Evolutionary conservation across 495 filamentous ascomycete species (phyloP).

Genomic region (Parathielavia hyrcaniae): DNA sequence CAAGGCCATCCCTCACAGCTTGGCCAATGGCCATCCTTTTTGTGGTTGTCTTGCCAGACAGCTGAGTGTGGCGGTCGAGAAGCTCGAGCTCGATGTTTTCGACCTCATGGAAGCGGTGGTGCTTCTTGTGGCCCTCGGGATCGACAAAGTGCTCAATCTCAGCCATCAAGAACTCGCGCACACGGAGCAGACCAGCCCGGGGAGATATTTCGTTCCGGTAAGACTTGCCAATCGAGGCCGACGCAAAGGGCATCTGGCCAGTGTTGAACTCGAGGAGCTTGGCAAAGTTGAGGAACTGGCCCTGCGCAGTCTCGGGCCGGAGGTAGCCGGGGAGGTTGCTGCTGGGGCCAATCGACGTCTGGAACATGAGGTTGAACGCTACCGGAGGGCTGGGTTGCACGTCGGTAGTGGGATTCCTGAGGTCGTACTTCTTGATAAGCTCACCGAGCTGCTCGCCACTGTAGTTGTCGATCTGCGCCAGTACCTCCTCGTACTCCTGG

Average conservation of each 20-base stretch:
- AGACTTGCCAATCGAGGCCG: slow-evolving; percentile 70
- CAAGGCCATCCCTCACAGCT: slow-evolving; percentile 59
- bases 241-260: slow-evolving; percentile 67
- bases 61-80: slow-evolving; percentile 65
- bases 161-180: slow-evolving; percentile 77
- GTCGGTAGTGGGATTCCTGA: slow-evolving; percentile 59
- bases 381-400: slow-evolving; percentile 56
- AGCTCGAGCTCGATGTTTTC: slow-evolving; percentile 60
- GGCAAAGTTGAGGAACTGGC: slow-evolving; percentile 67
- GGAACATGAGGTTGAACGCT: slow-evolving; percentile 76
- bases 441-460: slow-evolving; percentile 61
- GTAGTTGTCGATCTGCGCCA: slow-evolving; percentile 75
- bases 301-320: slow-evolving; percentile 69
- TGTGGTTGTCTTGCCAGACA: slow-evolving; percentile 59
- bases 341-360: slow-evolving; percentile 65
- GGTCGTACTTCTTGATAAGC: slow-evolving; percentile 64
- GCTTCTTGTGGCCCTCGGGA: slow-evolving; percentile 62
- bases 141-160: slow-evolving; percentile 81
- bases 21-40: slow-evolving; percentile 59
- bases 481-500: slow-evolving; percentile 62
- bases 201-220: slow-evolving; percentile 79
- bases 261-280: slow-evolving; percentile 78
- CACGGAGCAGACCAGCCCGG: slow-evolving; percentile 63
- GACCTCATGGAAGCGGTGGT: slow-evolving; percentile 62
- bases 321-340: slow-evolving; percentile 54